phyloP scores from a whole-genome alignment of 495 filamentous ascomycete species.

The Neurospora tetrasperma region DNA sequence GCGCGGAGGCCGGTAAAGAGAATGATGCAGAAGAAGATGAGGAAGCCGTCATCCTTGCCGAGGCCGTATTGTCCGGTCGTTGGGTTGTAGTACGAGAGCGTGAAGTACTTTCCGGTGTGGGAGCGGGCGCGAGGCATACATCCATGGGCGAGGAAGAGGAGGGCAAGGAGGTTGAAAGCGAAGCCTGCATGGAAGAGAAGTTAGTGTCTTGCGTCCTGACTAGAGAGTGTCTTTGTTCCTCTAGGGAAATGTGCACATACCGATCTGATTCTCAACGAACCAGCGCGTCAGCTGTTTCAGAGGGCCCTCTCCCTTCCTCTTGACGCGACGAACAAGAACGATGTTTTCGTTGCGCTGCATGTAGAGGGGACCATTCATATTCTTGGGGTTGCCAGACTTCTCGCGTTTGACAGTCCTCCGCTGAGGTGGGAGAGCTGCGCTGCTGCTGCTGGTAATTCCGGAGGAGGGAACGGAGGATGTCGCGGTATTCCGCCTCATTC shows the following conservation, averaged over 20 bases:
- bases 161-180: constrained; percentile 48
- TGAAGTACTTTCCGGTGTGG: constrained; percentile 77
- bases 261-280: constrained; percentile 46
- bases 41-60: constrained; percentile 69
- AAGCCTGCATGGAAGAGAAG: constrained; percentile 12
- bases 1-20: constrained; percentile 79
- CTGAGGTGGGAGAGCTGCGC: constrained; percentile 5
- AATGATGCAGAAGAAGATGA: constrained; percentile 71
- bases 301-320: constrained; percentile 35
- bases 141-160: constrained; percentile 67
- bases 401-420: constrained; percentile 16
- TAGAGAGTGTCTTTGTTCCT: background rate
- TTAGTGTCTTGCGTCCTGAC: background rate
- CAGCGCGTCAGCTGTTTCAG: constrained; percentile 32
- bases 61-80: constrained; percentile 55
- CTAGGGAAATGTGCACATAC: constrained; percentile 23
- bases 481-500: background rate
- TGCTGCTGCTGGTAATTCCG: constrained; percentile 2
- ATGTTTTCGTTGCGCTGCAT: constrained; percentile 35
- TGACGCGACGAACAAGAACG: constrained; percentile 35
- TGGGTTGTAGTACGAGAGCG: constrained; percentile 70
- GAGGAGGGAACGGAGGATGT: background rate
- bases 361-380: constrained; percentile 40
- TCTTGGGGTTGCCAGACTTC: constrained; percentile 23
- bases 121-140: constrained; percentile 66